Percentiles rank a stretch among this genome's conserved stretches.
phyloP scores from a whole-genome alignment of 2,329 filamentous ascomycete species.

The Xylariaceae sp. region DNA sequence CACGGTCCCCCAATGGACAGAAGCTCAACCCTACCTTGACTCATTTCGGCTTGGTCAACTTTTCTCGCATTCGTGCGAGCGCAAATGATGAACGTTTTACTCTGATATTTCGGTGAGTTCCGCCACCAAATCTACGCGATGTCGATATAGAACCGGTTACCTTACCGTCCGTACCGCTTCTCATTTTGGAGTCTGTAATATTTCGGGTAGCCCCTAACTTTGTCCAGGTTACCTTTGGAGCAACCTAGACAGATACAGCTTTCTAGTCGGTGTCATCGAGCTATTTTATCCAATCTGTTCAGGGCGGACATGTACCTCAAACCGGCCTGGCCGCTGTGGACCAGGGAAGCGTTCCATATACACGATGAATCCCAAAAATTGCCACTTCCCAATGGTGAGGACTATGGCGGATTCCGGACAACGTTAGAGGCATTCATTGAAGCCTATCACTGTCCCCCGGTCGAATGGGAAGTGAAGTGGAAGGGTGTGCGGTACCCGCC shows the following conservation, averaged over 20 bases:
- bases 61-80: conserved; percentile 47
- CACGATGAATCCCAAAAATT: conserved; percentile 48
- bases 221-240: conserved; percentile 38
- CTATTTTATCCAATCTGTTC: conserved; percentile 49
- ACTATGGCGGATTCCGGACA: conserved; percentile 49
- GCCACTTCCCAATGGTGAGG: conserved; percentile 49
- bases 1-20: conserved; percentile 42
- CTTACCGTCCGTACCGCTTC: background rate
- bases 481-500: conserved; percentile 41
- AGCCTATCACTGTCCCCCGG: conserved; percentile 44
- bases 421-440: conserved; percentile 52
- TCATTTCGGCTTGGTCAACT: conserved; percentile 47
- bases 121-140: background rate
- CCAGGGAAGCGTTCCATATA: conserved; percentile 49
- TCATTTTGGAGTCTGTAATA: background rate
- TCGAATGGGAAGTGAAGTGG: conserved; percentile 49
- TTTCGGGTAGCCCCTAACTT: conserved; percentile 4
- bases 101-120: conserved; percentile 47
- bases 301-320: conserved; percentile 51
- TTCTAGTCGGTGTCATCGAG: conserved; percentile 49
- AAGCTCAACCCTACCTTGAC: conserved; percentile 43
- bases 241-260: conserved; percentile 44
- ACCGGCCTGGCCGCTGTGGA: conserved; percentile 53
- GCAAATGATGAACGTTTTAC: conserved; percentile 52
- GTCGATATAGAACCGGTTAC: background rate